Conservation (phyloP, 371 early-diverging fungal species). For the Lichtheimia corymbifera region DNA sequence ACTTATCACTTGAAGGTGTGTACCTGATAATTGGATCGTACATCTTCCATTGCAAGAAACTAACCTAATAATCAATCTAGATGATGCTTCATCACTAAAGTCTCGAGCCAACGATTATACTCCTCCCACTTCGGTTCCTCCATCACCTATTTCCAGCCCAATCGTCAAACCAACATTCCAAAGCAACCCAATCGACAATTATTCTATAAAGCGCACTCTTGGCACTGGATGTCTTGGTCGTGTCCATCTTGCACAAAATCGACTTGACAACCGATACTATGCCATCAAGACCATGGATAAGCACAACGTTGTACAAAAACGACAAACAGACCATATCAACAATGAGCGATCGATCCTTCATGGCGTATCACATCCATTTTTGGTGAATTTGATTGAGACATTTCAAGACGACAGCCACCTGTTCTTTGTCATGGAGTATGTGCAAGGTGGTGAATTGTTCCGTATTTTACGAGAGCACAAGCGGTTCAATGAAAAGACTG, state of each 20-base stretch:
- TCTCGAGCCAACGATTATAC: background rate
- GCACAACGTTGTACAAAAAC: slow-evolving; percentile 90
- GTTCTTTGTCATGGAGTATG: slow-evolving; percentile 95
- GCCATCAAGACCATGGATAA: slow-evolving; percentile 95
- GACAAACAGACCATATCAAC: slow-evolving; percentile 90
- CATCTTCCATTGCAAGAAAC: no score
- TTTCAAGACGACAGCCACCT: slow-evolving; percentile 90
- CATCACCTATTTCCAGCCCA: slow-evolving; percentile 15
- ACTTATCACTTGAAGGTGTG: no score
- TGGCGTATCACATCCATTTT: slow-evolving; percentile 83
- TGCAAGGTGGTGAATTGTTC: slow-evolving; percentile 95
- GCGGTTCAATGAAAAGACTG: slow-evolving; percentile 85
- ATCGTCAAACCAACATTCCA: background rate
- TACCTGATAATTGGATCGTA: no score
- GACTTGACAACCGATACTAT: slow-evolving; percentile 52
- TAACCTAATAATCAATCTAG: background rate
- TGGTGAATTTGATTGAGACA: slow-evolving; percentile 89
- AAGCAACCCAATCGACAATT: slow-evolving; percentile 28
- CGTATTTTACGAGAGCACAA: slow-evolving; percentile 72
- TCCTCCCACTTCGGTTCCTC: slow-evolving; percentile 11
- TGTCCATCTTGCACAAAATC: slow-evolving; percentile 63
- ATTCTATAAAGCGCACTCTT: slow-evolving; percentile 55
- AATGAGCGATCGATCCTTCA: slow-evolving; percentile 90
- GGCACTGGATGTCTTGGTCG: slow-evolving; percentile 74
- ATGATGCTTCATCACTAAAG: background rate